Evolutionary conservation across 2,329 filamentous ascomycete genomes (phyloP).

Genomic region (Chalaropsis ovoidea): DNA sequence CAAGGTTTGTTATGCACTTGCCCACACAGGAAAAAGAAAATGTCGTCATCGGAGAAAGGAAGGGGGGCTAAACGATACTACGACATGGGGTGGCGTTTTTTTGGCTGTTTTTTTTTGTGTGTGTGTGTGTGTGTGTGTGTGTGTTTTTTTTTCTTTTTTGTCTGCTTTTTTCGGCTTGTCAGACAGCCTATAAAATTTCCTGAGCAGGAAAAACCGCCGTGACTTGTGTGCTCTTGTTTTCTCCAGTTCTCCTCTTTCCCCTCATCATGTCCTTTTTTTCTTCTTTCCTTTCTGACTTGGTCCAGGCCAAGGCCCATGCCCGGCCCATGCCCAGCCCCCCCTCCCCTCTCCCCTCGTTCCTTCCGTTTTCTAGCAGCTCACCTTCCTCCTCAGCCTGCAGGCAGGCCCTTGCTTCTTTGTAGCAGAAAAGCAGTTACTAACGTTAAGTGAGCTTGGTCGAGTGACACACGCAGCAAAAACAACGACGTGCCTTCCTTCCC

Average conservation of each 20-base stretch:
- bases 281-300: not conserved
- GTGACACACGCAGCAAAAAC: constrained; percentile 10
- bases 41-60: constrained; percentile 10
- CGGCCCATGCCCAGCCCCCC: constrained; percentile 3
- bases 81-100: not conserved
- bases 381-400: constrained; percentile 13
- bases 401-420: constrained; percentile 8
- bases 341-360: constrained; percentile 7
- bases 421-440: not conserved
- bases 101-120: not conserved
- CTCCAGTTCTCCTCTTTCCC: not conserved
- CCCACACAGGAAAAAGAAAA: not conserved
- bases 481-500: constrained; percentile 6
- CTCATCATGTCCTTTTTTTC: not conserved
- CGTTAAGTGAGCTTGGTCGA: not conserved
- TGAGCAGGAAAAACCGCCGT: not conserved
- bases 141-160: not conserved
- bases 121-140: too few species aligned
- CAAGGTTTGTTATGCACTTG: constrained; percentile 8
- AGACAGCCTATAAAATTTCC: too few species aligned
- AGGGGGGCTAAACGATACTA: not conserved
- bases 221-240: not conserved
- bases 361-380: constrained; percentile 10
- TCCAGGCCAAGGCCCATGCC: constrained; percentile 3
- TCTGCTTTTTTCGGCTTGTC: too few species aligned